Evolutionary conservation across 441 rosid species (phyloP), one percentile per base, ranked within the genome.

Genomic region (Corymbia citriodora): DNA sequence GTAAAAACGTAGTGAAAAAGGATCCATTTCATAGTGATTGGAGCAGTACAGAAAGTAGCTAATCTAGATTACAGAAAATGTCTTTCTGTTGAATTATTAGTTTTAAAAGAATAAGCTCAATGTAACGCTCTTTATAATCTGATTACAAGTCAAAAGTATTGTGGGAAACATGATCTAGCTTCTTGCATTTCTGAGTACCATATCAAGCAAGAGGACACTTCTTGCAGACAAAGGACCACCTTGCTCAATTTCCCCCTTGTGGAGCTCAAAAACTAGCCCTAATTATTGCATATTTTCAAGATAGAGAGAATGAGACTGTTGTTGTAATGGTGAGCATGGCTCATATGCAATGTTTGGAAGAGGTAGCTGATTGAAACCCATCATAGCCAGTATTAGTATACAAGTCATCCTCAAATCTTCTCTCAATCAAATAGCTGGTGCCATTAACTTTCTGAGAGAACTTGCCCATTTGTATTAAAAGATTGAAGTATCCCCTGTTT

Each of bases 181-280:
- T 15, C 19, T 74, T 74, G 16, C 83, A 49, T 36, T 36, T 5
- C 27, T 36, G 49, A 72, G 36, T 19, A n/a, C 2, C 5, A 3
- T 19, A n/a, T 8, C 74, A 65, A 65, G 74, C 36, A 10, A 70
- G 82, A 36, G 49, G 48, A 36, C 4, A 1, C 81, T 2, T 18
- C 27, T 72, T 36, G 7, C 13, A 19, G 49, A 17, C 33, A 33
- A 70, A 9, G 8, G 0, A 68, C 79, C 0, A 9, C 27, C 27
- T 33, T 18, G 27, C 27, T 72, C 48, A 36, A 72, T 1, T 72
- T 72, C 82, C 48, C 2, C 48, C 10, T 0, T 10, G 25, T 9
- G 1, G 2, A 18, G 14, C 48, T 33, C 0, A 18, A 33, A 5
- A 36, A 10, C 14, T 36, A 19, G 8, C 25, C 25, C 1, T 33